Evolutionary conservation across 1,139 yeast genomes (phyloP).

Genomic region (Groenewaldozyma sp.): DNA sequence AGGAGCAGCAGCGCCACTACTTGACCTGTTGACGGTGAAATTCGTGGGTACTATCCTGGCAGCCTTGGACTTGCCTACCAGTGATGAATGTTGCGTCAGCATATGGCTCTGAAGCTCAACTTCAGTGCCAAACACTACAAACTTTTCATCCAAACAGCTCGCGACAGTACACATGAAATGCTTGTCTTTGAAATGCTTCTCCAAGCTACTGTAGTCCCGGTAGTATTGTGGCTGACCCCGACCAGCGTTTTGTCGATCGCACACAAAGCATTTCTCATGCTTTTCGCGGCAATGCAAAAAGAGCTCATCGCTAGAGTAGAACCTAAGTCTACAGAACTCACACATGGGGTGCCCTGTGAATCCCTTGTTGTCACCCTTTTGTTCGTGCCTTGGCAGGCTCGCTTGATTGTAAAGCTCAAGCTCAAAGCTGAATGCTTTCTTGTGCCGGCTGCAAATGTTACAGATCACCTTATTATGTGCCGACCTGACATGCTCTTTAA

Average conservation of each 20-base stretch:
- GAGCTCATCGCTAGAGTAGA: slow-evolving; percentile 85
- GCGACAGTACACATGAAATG: slow-evolving; percentile 80
- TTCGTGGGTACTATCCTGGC: slow-evolving; percentile 25
- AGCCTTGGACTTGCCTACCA: slow-evolving; percentile 26
- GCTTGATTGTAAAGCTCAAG: slow-evolving; percentile 52
- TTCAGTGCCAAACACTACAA: slow-evolving; percentile 85
- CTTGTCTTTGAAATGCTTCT: slow-evolving; percentile 58
- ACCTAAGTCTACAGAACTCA: slow-evolving; percentile 66
- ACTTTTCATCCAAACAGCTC: slow-evolving; percentile 77
- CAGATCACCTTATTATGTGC: slow-evolving; percentile 57
- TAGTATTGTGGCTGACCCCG: slow-evolving; percentile 47
- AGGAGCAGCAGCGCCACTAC: too few relatives aligned
- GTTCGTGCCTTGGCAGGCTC: slow-evolving; percentile 61
- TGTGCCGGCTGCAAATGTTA: slow-evolving; percentile 62
- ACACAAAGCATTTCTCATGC: slow-evolving; percentile 86
- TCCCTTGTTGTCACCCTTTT: slow-evolving; percentile 56
- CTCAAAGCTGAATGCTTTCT: slow-evolving; percentile 71
- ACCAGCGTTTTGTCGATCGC: slow-evolving; percentile 53
- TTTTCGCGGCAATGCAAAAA: slow-evolving; percentile 70
- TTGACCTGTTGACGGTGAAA: slow-evolving; percentile 9
- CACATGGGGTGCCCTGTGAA: slow-evolving; percentile 89
- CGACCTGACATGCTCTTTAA: slow-evolving; percentile 55
- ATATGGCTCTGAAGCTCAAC: slow-evolving; percentile 83
- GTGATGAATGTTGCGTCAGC: slow-evolving; percentile 69
- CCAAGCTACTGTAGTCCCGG: slow-evolving; percentile 62